Percentiles rank a stretch among this genome's conserved stretches.
Conservation (phyloP, 352 stramenopile genomes). For the Nothophytophthora sp. region DNA sequence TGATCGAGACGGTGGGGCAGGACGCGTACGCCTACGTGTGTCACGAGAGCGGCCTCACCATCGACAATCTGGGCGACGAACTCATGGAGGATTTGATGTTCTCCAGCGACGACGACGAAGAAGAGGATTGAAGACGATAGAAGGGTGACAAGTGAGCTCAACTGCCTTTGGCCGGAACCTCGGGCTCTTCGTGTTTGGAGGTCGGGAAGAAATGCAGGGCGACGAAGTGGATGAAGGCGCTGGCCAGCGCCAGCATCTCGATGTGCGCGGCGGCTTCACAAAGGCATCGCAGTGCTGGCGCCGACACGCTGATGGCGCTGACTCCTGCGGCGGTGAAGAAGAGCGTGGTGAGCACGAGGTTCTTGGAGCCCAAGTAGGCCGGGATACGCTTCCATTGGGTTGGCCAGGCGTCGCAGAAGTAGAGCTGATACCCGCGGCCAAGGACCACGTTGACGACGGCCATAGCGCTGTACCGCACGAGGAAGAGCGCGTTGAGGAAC, state of each 20-base stretch:
- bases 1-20: conserved; percentile 71
- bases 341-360: conserved; percentile 56
- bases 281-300: conserved; percentile 40
- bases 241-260: conserved; percentile 40
- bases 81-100: conserved; percentile 52
- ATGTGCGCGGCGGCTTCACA: conserved; percentile 50
- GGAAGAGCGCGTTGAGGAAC: conserved; percentile 54
- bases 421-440: conserved; percentile 48
- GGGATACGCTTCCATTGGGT: conserved; percentile 50
- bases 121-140: no score
- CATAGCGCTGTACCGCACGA: conserved; percentile 30
- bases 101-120: conserved; percentile 44
- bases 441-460: conserved; percentile 38
- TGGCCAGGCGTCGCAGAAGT: conserved; percentile 50
- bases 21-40: conserved; percentile 77
- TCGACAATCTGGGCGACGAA: conserved; percentile 30
- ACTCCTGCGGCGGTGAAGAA: conserved; percentile 45
- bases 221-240: conserved; percentile 38
- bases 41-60: conserved; percentile 64
- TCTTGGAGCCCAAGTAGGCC: conserved; percentile 61
- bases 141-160: conserved; percentile 3
- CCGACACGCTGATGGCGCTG: conserved; percentile 38
- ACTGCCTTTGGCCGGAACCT: conserved; percentile 5
- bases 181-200: not conserved
- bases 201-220: conserved; percentile 16